Evolutionary conservation across 1,284 basidiomycete species (phyloP).

Genomic region (Ganoderma boninense): DNA sequence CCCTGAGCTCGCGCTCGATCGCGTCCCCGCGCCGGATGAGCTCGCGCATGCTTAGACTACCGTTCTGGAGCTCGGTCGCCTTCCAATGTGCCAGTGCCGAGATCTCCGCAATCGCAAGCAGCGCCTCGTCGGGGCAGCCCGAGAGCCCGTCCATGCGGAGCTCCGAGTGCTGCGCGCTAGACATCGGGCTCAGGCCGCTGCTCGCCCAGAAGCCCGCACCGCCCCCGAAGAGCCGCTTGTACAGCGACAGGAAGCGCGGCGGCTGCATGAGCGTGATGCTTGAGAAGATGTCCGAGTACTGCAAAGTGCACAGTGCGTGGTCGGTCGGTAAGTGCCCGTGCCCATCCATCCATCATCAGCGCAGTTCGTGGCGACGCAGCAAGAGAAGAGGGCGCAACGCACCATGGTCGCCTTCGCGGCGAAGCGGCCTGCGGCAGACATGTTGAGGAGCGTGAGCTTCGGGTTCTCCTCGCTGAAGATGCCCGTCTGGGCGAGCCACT

Average conservation of each 20-base stretch:
- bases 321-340: background rate
- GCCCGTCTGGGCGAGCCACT: constrained; percentile 75
- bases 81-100: constrained; percentile 83
- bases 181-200: constrained; percentile 43
- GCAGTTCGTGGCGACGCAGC: background rate
- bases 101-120: constrained; percentile 79
- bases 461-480: constrained; percentile 70
- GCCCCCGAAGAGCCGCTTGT: constrained; percentile 63
- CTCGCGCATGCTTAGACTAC: constrained; percentile 73
- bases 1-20: constrained; percentile 69
- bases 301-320: background rate
- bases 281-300: constrained; percentile 83
- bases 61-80: constrained; percentile 61
- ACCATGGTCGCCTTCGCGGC: constrained; percentile 78
- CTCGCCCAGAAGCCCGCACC: constrained; percentile 47
- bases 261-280: constrained; percentile 66
- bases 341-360: background rate
- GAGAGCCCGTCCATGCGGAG: constrained; percentile 71
- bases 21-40: constrained; percentile 70
- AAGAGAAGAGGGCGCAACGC: constrained; percentile 39
- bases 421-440: constrained; percentile 60
- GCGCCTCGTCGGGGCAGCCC: constrained; percentile 78
- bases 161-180: constrained; percentile 40
- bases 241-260: constrained; percentile 72
- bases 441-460: constrained; percentile 58